Base-by-base conservation (phyloP, 2,329 filamentous ascomycete species). In the Monosporascus sp. region DNA sequence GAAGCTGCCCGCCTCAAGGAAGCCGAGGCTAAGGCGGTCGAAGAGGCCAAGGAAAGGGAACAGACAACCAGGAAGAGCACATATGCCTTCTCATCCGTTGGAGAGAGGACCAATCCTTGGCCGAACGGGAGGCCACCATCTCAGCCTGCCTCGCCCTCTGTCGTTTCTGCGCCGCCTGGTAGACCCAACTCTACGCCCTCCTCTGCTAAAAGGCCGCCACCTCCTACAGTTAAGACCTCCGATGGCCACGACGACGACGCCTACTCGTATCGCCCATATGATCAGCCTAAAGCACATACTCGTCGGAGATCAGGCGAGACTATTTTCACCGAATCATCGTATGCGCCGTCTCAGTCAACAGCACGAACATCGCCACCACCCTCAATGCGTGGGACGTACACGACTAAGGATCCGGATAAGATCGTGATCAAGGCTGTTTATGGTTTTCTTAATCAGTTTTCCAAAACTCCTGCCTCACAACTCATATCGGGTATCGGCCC, bases 401-500 rank as follows among this genome's bases (percentile, higher is more conserved):
- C 84, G 37, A 97, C 91, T 28, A 89, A 89, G 60, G 91, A 97
- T 68, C 92, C 93, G 0, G 86, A 96, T 74, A 99, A 99, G 79
- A 94, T 99, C 67, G 86, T 96, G 58, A 93, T 99, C 71, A 88
- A 88, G 65, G 94, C 87, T 11, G 94, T 97, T 3, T 97, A 96
- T 68, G 80, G 88, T 52, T 97, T 96, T 78, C 92, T 91, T 72
- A 94, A 95, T 69, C 82, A 89, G 54, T 96, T 90, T 64, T 85
- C 89, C 60, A 89, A 87, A 66, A 92, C 88, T n/a, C 93, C 94
- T 0, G 85, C 89, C n/a, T 91, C 91, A 17, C 89, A 96, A 69
- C 82, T 99, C 52, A 80, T 96, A 37, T 90, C 91, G 0, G 90
- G 89, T n/a, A 76, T 89, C 49, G 89, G 88, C 18, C 80, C 87